Base-by-base conservation (phyloP, 345 rosid species). In the Hypericum perforatum region DNA sequence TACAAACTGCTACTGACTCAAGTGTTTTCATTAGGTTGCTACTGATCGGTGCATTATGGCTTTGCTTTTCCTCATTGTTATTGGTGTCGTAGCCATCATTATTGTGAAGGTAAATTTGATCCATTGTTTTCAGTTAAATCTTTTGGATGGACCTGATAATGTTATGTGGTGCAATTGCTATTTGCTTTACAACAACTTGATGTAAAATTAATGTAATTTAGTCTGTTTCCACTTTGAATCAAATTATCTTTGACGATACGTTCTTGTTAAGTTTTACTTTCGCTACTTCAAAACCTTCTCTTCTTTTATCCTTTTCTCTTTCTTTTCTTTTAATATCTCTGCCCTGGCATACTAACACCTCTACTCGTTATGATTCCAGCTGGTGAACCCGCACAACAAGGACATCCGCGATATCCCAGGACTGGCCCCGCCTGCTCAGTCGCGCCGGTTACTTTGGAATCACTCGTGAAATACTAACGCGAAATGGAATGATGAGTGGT, bases 11-110 rank as follows among this genome's bases (percentile, higher is more conserved):
- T 43, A 40, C 60, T 46, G 10, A 52, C 29, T 43, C 8, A 54
- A 51, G 11, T 14, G 5, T 54, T 32, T 57, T 22, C 45, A 13
- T 41, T 64, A 92, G 97, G 86, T 92, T 77, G 97, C 97, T 53
- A 92, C 99, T 52, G 99, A 92, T 73, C 83, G 60, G 58, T 84
- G 95, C 71, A 86, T 89, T 44, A 79, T 92, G 97, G 78, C 87
- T 9, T 58, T 92, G 52, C 88, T 89, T 10, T 65, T 82, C 72
- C 82, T 92, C 32, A 80, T 89, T 45, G 99, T 92, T 41, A 32
- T 74, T 63, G 99, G 99, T 15, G 85, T 92, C 37, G 63, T 89
- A 58, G 85, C 82, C 52, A 89, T 89, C 75, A 80, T 89, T 61
- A 86, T 85, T 40, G 94, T 92, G 65, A 92, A 92, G 95, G 99